These are phyloP conservation scores for Luzula sylvatica DNA, from an alignment of 176 grass and related monocot species.

Conservation along the genomic window DNA sequence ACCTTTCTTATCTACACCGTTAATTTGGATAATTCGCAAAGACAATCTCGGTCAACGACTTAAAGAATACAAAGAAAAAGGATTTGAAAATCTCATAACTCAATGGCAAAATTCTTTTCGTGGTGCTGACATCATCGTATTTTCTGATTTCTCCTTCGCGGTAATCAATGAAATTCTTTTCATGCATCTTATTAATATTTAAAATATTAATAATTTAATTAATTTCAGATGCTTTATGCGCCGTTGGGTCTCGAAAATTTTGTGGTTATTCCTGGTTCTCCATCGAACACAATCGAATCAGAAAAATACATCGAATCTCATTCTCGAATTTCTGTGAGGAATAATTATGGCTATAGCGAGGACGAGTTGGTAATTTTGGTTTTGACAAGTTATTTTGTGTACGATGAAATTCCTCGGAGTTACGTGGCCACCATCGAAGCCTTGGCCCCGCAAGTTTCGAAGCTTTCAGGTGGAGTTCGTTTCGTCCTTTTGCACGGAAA, in stretches of 20 bases:
- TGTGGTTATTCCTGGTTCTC: conserved; percentile 80
- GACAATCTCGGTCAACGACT: conserved; percentile 60
- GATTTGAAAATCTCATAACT: conserved; percentile 43
- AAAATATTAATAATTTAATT: no score
- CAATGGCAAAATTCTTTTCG: conserved; percentile 78
- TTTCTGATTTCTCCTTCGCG: conserved; percentile 80
- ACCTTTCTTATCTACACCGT: conserved; percentile 65
- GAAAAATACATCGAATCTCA: conserved; percentile 41
- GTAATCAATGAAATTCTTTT: no score
- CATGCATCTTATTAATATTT: no score
- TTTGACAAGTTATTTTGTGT: conserved; percentile 59
- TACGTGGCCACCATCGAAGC: conserved; percentile 44
- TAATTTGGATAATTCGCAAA: conserved; percentile 91
- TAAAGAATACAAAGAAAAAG: conserved; percentile 30
- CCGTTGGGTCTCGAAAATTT: conserved; percentile 71
- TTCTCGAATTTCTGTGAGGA: conserved; percentile 37
- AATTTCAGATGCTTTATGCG: conserved; percentile 70
- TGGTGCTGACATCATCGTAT: conserved; percentile 66
- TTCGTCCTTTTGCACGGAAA: conserved; percentile 79
- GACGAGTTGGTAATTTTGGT: conserved; percentile 66
- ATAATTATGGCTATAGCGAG: conserved; percentile 46
- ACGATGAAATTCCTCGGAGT: conserved; percentile 79
- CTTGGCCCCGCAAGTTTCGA: conserved; percentile 46
- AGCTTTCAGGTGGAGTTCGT: conserved; percentile 37
- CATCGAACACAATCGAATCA: conserved; percentile 49